phyloP scores from a whole-genome alignment of 495 filamentous ascomycete species.

The Neurospora sp. region DNA sequence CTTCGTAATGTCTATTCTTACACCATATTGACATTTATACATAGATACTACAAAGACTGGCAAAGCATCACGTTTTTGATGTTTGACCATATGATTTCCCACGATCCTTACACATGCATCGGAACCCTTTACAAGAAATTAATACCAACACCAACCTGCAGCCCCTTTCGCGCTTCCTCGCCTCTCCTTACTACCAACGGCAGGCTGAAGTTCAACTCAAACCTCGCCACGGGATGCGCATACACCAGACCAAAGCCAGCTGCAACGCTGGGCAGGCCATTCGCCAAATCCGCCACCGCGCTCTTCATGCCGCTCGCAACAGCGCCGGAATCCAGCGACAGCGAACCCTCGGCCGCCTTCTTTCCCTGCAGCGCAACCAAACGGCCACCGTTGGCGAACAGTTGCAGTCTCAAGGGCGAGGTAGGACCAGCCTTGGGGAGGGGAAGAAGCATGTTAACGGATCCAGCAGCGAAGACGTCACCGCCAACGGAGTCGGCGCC shows the following conservation, averaged over 20 bases:
- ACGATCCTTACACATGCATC: background rate
- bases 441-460: conserved; percentile 74
- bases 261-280: conserved; percentile 73
- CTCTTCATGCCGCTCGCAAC: conserved; percentile 42
- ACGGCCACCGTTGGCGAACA: conserved; percentile 84
- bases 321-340: conserved; percentile 24
- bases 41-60: background rate
- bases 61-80: background rate
- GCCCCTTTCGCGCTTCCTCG: conserved; percentile 80
- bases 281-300: conserved; percentile 55
- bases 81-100: background rate
- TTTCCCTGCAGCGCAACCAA: conserved; percentile 62
- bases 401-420: conserved; percentile 76
- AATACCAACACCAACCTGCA: conserved; percentile 89
- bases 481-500: conserved; percentile 78
- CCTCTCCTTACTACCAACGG: conserved; percentile 71
- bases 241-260: conserved; percentile 89
- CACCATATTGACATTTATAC: background rate
- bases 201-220: conserved; percentile 90
- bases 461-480: conserved; percentile 81
- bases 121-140: conserved; percentile 60
- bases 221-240: conserved; percentile 80
- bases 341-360: conserved; percentile 15
- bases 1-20: background rate
- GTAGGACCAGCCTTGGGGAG: conserved; percentile 68